Evolutionary conservation across 2,329 filamentous ascomycete species (phyloP).

Genomic region (Anthostomella pinea): DNA sequence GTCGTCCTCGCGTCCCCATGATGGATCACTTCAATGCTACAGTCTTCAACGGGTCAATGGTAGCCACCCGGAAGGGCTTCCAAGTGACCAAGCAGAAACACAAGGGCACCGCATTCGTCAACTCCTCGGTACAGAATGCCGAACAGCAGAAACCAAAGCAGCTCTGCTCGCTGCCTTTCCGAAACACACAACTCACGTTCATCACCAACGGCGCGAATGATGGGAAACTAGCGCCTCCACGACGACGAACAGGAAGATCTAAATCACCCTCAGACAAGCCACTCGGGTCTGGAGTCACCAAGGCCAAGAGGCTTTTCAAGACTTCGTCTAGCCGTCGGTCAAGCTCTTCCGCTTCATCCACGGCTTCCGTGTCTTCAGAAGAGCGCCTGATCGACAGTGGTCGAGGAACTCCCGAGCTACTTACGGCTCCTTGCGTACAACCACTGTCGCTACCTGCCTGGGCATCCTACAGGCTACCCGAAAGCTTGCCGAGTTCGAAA

Average conservation of each 20-base stretch:
- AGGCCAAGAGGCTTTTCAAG: slow-evolving; percentile 1
- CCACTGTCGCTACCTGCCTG: slow-evolving; percentile 9
- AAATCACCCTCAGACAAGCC: slow-evolving; percentile 1
- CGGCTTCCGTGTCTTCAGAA: slow-evolving; percentile 8
- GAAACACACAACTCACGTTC: slow-evolving; percentile 9
- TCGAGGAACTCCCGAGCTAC: not conserved
- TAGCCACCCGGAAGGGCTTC: slow-evolving; percentile 37
- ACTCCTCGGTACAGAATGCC: slow-evolving; percentile 19
- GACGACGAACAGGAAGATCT: slow-evolving; percentile 1
- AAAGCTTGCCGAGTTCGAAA: not conserved
- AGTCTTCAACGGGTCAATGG: slow-evolving; percentile 35
- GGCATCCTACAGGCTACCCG: slow-evolving; percentile 10
- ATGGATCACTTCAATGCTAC: slow-evolving; percentile 42
- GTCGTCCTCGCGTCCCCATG: not conserved
- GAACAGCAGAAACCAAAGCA: not conserved
- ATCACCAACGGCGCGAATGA: slow-evolving; percentile 7
- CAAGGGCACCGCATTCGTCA: slow-evolving; percentile 39
- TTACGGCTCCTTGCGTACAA: not conserved
- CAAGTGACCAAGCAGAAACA: slow-evolving; percentile 40
- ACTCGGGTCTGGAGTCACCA: not conserved
- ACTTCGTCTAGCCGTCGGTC: slow-evolving; percentile 1
- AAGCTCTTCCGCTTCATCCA: slow-evolving; percentile 4
- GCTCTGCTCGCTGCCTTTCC: slow-evolving; percentile 1
- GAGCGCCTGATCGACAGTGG: not conserved
- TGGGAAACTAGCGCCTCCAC: slow-evolving; percentile 1